Evolutionary conservation across 768 basidiomycete genomes (phyloP).

Genomic region (Lactarius hatsudake): DNA sequence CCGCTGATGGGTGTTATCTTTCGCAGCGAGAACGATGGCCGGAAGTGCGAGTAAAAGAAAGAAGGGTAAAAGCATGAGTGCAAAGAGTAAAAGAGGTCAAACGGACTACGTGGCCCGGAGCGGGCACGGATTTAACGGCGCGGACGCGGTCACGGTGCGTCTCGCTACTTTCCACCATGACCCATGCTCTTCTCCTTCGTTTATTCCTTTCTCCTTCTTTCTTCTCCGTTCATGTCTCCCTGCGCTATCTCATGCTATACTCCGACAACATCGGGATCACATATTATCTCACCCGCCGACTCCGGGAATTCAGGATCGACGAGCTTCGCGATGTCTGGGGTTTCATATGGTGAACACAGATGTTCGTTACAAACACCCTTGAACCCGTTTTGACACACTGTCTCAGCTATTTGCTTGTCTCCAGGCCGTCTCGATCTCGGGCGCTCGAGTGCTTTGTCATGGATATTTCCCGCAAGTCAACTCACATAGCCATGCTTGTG

Average conservation of each 20-base stretch:
- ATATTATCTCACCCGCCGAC: slow-evolving; percentile 79
- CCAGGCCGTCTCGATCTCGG: slow-evolving; percentile 84
- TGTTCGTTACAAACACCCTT: slow-evolving; percentile 23
- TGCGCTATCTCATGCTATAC: slow-evolving; percentile 80
- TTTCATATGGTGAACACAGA: slow-evolving; percentile 66
- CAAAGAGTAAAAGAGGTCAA: neutral
- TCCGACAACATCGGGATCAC: slow-evolving; percentile 89
- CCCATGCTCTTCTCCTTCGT: slow-evolving; percentile 84
- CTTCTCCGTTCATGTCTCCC: slow-evolving; percentile 92
- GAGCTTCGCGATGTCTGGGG: slow-evolving; percentile 87
- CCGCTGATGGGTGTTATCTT: slow-evolving; percentile 44
- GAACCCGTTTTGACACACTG: slow-evolving; percentile 36
- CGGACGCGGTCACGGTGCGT: neutral
- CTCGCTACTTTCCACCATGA: slow-evolving; percentile 33
- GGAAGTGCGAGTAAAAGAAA: slow-evolving; percentile 37
- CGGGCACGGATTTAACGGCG: neutral
- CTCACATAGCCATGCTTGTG: slow-evolving; percentile 94
- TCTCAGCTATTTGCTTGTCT: slow-evolving; percentile 87
- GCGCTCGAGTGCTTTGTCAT: slow-evolving; percentile 94
- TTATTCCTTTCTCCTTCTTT: slow-evolving; percentile 90
- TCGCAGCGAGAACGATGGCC: slow-evolving; percentile 34
- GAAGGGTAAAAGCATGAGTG: slow-evolving; percentile 30
- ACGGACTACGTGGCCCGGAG: slow-evolving; percentile 20
- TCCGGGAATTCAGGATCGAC: slow-evolving; percentile 60
- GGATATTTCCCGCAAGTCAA: slow-evolving; percentile 83